Conservation (phyloP, 208 protist genomes). For the Leishmania amazonensis region DNA sequence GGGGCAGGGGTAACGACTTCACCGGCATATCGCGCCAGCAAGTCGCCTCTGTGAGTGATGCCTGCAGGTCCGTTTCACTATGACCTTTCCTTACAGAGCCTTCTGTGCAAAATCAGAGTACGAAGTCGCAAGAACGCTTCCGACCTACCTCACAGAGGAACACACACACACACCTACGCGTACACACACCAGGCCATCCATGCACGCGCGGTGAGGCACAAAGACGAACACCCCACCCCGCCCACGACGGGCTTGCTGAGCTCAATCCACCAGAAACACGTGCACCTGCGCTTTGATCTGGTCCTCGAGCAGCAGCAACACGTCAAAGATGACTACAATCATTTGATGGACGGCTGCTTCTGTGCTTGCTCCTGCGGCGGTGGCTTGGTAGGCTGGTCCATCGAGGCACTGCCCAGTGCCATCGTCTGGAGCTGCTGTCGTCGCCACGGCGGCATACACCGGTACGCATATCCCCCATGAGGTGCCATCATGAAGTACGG, state of each 20-base stretch:
- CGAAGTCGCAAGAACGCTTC: background rate
- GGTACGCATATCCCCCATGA: constrained; percentile 62
- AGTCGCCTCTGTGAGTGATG: background rate
- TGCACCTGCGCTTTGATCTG: background rate
- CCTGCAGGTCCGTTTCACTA: background rate
- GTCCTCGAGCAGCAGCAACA: background rate
- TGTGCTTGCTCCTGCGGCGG: background rate
- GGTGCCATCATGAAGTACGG: constrained; percentile 89
- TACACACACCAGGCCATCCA: background rate
- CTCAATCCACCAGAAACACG: background rate
- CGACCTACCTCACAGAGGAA: background rate
- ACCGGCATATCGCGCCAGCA: background rate
- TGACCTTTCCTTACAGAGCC: background rate
- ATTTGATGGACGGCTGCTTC: background rate
- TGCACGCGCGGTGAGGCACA: background rate
- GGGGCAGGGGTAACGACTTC: background rate
- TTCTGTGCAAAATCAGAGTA: background rate
- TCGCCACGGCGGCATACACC: constrained; percentile 84
- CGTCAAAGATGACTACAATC: background rate
- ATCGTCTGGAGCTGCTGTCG: constrained; percentile 61
- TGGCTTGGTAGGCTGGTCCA: background rate
- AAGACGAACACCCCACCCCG: background rate
- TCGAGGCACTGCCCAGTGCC: constrained; percentile 27
- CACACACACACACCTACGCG: background rate
- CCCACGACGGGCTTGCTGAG: background rate